Percentiles rank a stretch among this genome's conserved stretches.
Evolutionary conservation across 768 basidiomycete genomes (phyloP).

Genomic region (Suillus subalutaceus): DNA sequence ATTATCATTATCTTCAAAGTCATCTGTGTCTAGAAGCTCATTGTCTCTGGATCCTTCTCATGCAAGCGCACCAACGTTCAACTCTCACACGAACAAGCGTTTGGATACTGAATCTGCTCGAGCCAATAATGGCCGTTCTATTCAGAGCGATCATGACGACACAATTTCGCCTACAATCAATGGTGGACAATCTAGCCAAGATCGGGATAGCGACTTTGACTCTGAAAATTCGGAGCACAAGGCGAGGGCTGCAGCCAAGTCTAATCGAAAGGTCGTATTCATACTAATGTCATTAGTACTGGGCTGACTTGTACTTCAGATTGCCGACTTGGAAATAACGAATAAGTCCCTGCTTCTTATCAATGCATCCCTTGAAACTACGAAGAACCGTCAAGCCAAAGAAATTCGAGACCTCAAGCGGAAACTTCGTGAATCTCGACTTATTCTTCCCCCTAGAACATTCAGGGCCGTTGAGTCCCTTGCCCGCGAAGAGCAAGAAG

Average conservation of each 20-base stretch:
- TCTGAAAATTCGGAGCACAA: conserved; percentile 47
- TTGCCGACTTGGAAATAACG: conserved; percentile 90
- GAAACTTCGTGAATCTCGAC: conserved; percentile 79
- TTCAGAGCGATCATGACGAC: conserved; percentile 18
- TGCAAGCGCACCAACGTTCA: conserved; percentile 42
- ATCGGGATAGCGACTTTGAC: conserved; percentile 37
- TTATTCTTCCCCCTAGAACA: conserved; percentile 70
- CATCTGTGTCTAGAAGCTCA: conserved; percentile 62
- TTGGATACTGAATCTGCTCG: conserved; percentile 22
- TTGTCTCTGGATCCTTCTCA: conserved; percentile 42
- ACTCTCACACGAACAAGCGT: conserved; percentile 44
- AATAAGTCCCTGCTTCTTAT: conserved; percentile 85
- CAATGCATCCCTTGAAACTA: conserved; percentile 79
- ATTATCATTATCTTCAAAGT: conserved; percentile 78
- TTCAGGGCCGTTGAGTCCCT: conserved; percentile 59
- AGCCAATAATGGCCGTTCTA: conserved; percentile 11
- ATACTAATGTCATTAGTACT: not conserved
- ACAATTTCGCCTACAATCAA: conserved; percentile 26
- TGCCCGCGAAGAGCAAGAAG: conserved; percentile 41
- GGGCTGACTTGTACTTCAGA: conserved; percentile 47
- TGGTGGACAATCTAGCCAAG: conserved; percentile 21
- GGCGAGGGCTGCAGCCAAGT: conserved; percentile 74
- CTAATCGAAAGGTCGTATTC: conserved; percentile 75
- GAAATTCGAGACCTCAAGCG: conserved; percentile 87
- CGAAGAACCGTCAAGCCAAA: conserved; percentile 76